Percentiles rank a stretch among this genome's conserved stretches.
phyloP scores from a whole-genome alignment of 2,329 filamentous ascomycete genomes.

The Aspergillus tamarii region DNA sequence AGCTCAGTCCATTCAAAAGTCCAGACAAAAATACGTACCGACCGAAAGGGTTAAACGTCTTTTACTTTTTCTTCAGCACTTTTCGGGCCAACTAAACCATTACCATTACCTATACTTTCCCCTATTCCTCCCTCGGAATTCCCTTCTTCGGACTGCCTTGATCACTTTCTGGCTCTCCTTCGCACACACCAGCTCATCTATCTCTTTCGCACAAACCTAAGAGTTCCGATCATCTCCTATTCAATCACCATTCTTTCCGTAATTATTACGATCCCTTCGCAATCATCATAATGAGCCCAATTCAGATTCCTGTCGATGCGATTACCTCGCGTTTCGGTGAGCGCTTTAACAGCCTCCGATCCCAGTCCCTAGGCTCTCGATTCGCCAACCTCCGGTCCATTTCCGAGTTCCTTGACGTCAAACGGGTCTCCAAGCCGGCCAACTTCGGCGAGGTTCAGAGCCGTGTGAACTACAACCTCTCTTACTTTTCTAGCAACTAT shows the following conservation, averaged over 20 bases:
- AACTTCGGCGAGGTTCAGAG: conserved; percentile 91
- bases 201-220: not conserved
- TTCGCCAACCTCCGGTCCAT: conserved; percentile 92
- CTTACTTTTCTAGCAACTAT: conserved; percentile 99
- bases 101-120: conserved; percentile 16
- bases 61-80: conserved; percentile 10
- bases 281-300: conserved; percentile 69
- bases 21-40: conserved; percentile 7
- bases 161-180: conserved; percentile 1
- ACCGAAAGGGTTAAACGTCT: conserved; percentile 10
- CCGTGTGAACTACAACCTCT: conserved; percentile 94
- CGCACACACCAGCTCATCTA: not conserved
- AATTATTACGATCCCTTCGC: not conserved
- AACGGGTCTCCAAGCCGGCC: conserved; percentile 89
- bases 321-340: conserved; percentile 91
- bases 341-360: conserved; percentile 81
- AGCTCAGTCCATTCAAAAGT: not conserved
- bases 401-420: conserved; percentile 93
- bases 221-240: not conserved
- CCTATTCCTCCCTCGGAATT: not conserved
- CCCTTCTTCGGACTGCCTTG: conserved; percentile 10
- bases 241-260: not conserved
- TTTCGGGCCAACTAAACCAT: conserved; percentile 25
- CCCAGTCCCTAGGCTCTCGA: conserved; percentile 75
- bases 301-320: conserved; percentile 89